Conservation (phyloP, 73 alveolate species). For the Breviolum minutum region DNA sequence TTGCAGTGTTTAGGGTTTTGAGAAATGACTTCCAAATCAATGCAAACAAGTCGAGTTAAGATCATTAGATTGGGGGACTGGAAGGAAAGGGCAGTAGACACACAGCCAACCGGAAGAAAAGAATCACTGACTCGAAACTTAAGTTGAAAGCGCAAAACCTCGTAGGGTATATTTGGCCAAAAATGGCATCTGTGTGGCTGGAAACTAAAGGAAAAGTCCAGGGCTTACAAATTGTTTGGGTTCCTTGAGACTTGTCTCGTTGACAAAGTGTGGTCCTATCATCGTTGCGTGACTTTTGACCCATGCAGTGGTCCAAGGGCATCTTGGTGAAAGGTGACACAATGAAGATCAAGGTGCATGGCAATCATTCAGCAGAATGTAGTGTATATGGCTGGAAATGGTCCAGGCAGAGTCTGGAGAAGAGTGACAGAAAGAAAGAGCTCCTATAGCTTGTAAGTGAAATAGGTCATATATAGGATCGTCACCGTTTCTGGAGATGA, state of each 20-base stretch:
- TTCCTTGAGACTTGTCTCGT: not conserved
- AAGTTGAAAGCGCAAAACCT: no score
- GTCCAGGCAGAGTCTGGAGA: no score
- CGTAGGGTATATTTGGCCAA: not conserved
- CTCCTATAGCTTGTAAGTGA: no score
- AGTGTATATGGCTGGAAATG: not conserved
- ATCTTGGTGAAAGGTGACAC: slow-evolving; percentile 78
- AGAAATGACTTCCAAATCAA: no score
- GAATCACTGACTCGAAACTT: no score
- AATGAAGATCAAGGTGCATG: slow-evolving; percentile 62
- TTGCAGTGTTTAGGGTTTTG: no score
- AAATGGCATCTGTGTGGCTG: slow-evolving; percentile 73
- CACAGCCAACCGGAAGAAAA: no score
- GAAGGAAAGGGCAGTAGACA: no score
- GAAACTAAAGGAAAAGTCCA: slow-evolving; percentile 66
- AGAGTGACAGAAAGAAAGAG: no score
- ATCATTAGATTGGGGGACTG: no score
- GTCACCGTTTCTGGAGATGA: not conserved
- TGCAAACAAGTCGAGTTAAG: no score
- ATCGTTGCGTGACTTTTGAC: not conserved
- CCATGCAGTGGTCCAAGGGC: not conserved
- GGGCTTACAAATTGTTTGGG: not conserved
- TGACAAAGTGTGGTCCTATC: not conserved
- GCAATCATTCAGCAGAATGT: not conserved
- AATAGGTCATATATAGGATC: not conserved